Evolutionary conservation across 2,329 filamentous ascomycete genomes (phyloP), one percentile per base, ranked within the genome.

Genomic region (Talaromyces piceae): DNA sequence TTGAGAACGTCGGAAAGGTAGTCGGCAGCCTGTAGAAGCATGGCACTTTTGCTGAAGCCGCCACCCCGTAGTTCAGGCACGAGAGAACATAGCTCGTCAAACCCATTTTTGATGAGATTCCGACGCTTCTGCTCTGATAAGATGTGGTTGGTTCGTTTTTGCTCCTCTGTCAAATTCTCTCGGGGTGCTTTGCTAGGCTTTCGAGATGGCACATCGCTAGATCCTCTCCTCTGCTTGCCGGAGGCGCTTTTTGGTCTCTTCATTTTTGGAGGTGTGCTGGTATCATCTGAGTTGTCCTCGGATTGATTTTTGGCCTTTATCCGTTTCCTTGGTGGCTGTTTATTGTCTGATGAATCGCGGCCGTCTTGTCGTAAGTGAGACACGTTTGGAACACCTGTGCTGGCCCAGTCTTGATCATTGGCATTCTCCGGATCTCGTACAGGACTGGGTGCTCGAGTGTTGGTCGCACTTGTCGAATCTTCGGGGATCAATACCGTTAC

Each of bases 101-200:
- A 95, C 0, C 88, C 88, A 57, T 87, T 80, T 63, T 89, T 86
- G 61, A 91, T 91, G 44, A 90, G 74, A 23, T 88, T 88, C 45
- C 89, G 78, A 28, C 90, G 80, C 68, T 93, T 94, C 70, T 95
- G 88, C 64, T 94, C 89, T 48, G 88, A 93, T 48, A 84, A 77
- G 57, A 95, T 93, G 63, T 94, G 88, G 59, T 95, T 95, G 61
- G 84, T 84, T 43, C 88, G 78, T 68, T 91, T 93, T 67, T 93
- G 86, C 54, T 86, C 83, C 58, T 91, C 87, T 0, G 83, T 81
- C 3, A 93, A 66, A 56, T 84, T 84, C 60, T 84, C 79, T 23
- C 86, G 65, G 3, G 62, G 50, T 4, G 63, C 41, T 54, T 70
- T 56, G 13, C 57, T 58, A 45, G 59, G 58, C 47, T 65, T 72